Conservation (phyloP, 2,329 filamentous ascomycete species). For the Pseudocercospora cruenta region DNA sequence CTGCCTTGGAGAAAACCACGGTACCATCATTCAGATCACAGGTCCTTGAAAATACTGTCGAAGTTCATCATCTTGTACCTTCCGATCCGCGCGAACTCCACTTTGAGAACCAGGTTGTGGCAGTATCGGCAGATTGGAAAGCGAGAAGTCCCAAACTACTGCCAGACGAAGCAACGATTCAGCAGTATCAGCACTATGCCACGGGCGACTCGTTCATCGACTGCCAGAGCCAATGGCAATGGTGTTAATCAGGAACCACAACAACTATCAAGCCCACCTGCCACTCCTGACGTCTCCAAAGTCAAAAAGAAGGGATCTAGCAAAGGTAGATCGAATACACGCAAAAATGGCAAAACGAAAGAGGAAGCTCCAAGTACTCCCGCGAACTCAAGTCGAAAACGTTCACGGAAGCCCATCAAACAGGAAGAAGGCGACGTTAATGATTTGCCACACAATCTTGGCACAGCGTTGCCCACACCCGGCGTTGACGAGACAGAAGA, state of each 20-base stretch:
- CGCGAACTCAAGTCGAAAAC: constrained; percentile 40
- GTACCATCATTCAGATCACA: no score
- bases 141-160: not conserved
- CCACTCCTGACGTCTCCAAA: constrained; percentile 41
- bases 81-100: no score
- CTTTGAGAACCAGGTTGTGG: no score
- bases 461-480: constrained; percentile 40
- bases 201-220: constrained; percentile 32
- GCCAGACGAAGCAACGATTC: not conserved
- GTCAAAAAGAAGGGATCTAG: constrained; percentile 31
- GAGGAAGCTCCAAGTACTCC: constrained; percentile 17
- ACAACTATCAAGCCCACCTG: constrained; percentile 50
- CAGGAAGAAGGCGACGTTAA: constrained; percentile 46
- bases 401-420: constrained; percentile 41
- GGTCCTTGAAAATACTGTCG: no score
- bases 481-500: constrained; percentile 32
- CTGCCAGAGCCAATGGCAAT: constrained; percentile 21
- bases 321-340: constrained; percentile 11
- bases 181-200: constrained; percentile 26
- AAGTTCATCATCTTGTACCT: no score
- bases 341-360: not conserved
- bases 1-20: no score
- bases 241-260: constrained; percentile 30
- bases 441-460: constrained; percentile 62
- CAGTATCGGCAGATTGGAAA: no score